Base-by-base conservation (phyloP, 192 early-diverging fungal species). In the Dissophora ornata region DNA sequence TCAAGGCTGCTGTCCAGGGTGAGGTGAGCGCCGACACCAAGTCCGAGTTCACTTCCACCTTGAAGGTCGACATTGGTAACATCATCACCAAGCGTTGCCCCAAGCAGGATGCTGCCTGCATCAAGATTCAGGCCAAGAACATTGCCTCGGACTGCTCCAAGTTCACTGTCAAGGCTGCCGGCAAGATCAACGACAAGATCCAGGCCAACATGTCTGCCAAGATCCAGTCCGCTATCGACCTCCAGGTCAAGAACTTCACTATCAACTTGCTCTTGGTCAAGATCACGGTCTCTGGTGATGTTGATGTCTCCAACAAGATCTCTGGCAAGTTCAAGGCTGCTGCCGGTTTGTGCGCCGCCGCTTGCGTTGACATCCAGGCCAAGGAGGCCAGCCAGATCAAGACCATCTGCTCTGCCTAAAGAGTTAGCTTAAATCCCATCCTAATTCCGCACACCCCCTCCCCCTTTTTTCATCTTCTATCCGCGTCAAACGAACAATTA, bases 231-330 rank as follows among this genome's bases (percentile, higher is more conserved):
- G 57, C 58, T 46, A 21, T 77, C 32, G 73, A 77, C 42, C 44
- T 67, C 40, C 64, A 77, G 65, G 58, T 77, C 59, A 77, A 77
- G 64, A 77, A 77, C 58, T 67, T 77, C 73, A 51, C 57, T 15
- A 21, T 77, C 73, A 77, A 77, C 73, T 58, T 77, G 45, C 28
- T 67, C 21, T 51, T 77, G 44, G 15, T 77, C 73, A 67, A 67
- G 64, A 67, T 77, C 47, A 56, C 54, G 6, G 65, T 77, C 52
- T 45, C 58, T 25, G 73, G 73, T 44, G 52, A 60, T 62, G 65
- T 77, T 13, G 29, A 77, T 22, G 58, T 77, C 64, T 67, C 64
- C 24, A 30, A 46, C 42, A 57, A 29, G 0, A 21, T 77, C 41
- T 36, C 47, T 19, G 13, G 41, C 25, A 67, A 67, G 58, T 77